phyloP scores from a whole-genome alignment of 371 early-diverging fungal genomes.

The Umbelopsis sp. region DNA sequence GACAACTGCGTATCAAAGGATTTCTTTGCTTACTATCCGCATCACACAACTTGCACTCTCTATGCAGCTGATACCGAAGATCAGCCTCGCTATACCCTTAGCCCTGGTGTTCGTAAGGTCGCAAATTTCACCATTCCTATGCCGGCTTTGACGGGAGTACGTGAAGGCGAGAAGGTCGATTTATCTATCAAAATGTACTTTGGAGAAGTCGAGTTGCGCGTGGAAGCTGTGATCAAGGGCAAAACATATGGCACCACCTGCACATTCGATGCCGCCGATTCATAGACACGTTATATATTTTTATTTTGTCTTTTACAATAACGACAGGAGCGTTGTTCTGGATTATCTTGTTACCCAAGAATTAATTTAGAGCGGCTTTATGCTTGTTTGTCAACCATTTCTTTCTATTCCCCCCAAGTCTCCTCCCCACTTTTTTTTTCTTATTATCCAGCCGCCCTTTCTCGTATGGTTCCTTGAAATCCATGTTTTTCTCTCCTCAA shows the following conservation, averaged over 20 bases:
- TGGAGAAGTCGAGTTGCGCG: constrained; percentile 56
- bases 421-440: too few species aligned
- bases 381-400: constrained; percentile 1
- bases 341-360: constrained; percentile 2
- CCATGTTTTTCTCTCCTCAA: background rate
- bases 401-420: too few species aligned
- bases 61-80: constrained; percentile 50
- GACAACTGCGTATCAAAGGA: constrained; percentile 49
- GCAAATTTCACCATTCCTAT: constrained; percentile 54
- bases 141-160: constrained; percentile 45
- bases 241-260: constrained; percentile 55
- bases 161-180: constrained; percentile 50
- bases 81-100: constrained; percentile 48
- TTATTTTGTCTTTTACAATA: background rate
- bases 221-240: constrained; percentile 56
- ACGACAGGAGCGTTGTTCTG: constrained; percentile 15
- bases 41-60: constrained; percentile 56
- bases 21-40: constrained; percentile 55
- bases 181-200: constrained; percentile 47
- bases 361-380: constrained; percentile 1
- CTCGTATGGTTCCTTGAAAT: background rate
- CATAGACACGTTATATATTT: constrained; percentile 8
- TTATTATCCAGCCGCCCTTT: background rate
- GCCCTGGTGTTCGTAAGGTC: constrained; percentile 47
- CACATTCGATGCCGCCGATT: constrained; percentile 42